phyloP scores from a whole-genome alignment of 306 rosid species.

The Erythrophleum fordii region DNA sequence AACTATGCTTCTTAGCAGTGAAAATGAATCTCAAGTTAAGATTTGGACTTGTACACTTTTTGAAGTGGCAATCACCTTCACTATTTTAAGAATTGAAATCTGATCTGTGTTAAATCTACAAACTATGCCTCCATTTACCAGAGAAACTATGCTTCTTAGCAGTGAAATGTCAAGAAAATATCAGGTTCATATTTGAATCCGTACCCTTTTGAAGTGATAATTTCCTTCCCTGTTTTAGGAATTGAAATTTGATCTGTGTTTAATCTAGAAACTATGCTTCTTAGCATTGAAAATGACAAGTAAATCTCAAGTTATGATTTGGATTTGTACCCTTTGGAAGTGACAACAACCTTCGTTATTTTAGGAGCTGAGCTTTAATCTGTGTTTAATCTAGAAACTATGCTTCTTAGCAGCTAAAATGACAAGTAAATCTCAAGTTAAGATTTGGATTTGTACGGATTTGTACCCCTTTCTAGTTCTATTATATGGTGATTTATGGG shows the following conservation, averaged over 20 bases:
- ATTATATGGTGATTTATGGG: not conserved
- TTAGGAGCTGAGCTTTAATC: not conserved
- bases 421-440: not conserved
- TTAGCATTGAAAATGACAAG: constrained; percentile 13
- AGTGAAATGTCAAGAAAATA: not conserved
- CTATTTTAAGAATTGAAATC: not conserved
- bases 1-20: not conserved
- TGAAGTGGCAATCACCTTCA: not conserved
- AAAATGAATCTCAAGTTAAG: not conserved
- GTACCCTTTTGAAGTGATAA: not conserved
- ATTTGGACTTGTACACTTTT: not conserved
- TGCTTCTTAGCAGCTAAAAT: constrained; percentile 18
- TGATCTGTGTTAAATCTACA: not conserved
- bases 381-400: not conserved
- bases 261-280: not conserved
- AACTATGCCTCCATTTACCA: too few species aligned
- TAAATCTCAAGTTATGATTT: not conserved
- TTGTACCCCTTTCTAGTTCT: constrained; percentile 5
- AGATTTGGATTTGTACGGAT: not conserved
- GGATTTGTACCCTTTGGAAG: constrained; percentile 6
- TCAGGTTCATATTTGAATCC: constrained; percentile 1
- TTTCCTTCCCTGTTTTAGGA: not conserved
- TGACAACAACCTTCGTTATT: not conserved
- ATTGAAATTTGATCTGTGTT: not conserved
- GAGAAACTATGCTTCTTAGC: too few species aligned